Evolutionary conservation across 176 grass and related monocot genomes (phyloP).

Genomic region (Luzula sylvatica): DNA sequence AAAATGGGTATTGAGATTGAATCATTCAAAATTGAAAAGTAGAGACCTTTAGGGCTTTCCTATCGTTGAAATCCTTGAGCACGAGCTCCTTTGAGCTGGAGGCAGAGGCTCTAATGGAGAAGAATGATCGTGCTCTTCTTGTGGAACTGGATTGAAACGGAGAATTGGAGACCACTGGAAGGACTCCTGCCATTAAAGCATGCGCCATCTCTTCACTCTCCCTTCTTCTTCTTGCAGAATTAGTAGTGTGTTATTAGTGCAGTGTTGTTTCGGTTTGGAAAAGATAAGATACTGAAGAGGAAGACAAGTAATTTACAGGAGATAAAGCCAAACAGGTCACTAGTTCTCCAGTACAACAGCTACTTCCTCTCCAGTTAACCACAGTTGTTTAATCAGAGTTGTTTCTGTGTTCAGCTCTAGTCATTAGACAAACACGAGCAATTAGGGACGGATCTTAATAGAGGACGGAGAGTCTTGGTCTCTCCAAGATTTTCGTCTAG

Average conservation of each 20-base stretch:
- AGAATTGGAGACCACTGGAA: conserved; percentile 29
- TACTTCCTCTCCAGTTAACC: too few species aligned
- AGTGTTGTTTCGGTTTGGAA: not conserved
- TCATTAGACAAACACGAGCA: too few species aligned
- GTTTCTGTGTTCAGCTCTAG: too few species aligned
- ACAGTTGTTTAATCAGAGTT: too few species aligned
- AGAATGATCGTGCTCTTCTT: conserved; percentile 27
- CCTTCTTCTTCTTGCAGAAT: not conserved
- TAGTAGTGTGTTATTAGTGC: not conserved
- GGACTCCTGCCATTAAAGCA: conserved; percentile 27
- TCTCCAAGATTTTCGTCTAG: too few species aligned
- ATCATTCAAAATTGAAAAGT: not conserved
- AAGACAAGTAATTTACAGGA: not conserved
- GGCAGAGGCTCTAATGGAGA: conserved; percentile 41
- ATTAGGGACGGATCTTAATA: too few species aligned
- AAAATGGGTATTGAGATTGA: not conserved
- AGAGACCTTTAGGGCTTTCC: conserved; percentile 69
- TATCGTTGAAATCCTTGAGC: conserved; percentile 50
- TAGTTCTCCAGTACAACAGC: too few species aligned
- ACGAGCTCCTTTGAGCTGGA: conserved; percentile 44
- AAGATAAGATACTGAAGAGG: not conserved
- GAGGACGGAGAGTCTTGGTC: too few species aligned
- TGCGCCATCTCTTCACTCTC: conserved; percentile 25
- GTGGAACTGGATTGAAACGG: not conserved
- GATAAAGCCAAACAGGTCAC: too few species aligned